Base-by-base conservation (phyloP, 495 filamentous ascomycete genomes). In the Aspergillus leporis region DNA sequence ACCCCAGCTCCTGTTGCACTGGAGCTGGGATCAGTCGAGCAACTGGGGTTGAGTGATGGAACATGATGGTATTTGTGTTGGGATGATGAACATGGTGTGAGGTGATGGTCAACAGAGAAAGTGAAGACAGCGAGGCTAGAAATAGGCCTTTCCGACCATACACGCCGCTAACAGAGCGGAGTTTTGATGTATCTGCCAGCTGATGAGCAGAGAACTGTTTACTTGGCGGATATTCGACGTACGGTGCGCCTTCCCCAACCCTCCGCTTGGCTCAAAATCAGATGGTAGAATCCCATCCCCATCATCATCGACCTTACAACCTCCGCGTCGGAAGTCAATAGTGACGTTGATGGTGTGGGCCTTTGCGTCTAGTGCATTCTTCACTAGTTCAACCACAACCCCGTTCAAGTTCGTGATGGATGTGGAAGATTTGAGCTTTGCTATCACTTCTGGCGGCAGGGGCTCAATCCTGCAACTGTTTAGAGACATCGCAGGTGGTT, bases 381-480 rank as follows among this genome's bases (percentile, higher is more conserved):
- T 84, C 8, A 93, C 61, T n/a, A 98, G 77, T 51, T 90, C 89
- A 53, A 83, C 72, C 40, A 92, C 76, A 5, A 91, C 93, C 23
- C 74, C 85, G 61, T 87, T 86, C 48, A 98, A 74, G 30, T 87
- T 85, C 3, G 85, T 89, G 61, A 98, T 89, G 22, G 81, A 78
- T 7, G 83, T 85, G 3, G 93, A 96, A 0, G 93, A 97, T 62
- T 89, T 90, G 71, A 98, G 87, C 66, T 93, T 93, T n/a, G 88
- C 84, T 53, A 85, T 79, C 53, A 91, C 92, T 52, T 93, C 83
- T 23, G 81, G 69, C 14, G 93, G 90, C 46, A 98, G 79, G 41
- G 79, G 85, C 58, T 80, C 77, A 55, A 98, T 96, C 16, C 64
- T 71, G 53, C 69, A 32, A 41, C 62, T 61, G 49, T 64, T 60